Percentiles rank a stretch among this genome's conserved stretches.
phyloP scores from a whole-genome alignment of 2,329 filamentous ascomycete genomes.

The Diplodia sapinea region DNA sequence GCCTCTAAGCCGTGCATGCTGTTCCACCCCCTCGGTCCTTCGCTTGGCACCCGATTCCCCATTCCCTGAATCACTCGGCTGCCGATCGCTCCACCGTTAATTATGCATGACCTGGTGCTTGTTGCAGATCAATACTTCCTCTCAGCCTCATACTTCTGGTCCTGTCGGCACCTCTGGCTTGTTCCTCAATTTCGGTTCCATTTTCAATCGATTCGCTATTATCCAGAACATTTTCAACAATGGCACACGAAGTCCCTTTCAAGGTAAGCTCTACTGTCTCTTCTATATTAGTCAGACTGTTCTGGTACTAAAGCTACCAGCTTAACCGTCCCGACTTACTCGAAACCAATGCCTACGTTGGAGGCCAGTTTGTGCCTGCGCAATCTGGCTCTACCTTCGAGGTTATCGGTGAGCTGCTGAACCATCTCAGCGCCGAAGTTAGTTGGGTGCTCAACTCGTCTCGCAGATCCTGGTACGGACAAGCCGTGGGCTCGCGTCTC shows the following conservation, averaged over 20 bases:
- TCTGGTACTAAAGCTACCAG: conserved; percentile 40
- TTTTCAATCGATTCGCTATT: not conserved
- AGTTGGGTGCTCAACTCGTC: not conserved
- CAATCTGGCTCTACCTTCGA: conserved; percentile 64
- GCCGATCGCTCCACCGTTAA: conserved; percentile 25
- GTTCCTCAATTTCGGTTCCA: too few relatives aligned
- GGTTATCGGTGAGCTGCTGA: conserved; percentile 53
- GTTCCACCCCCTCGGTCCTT: conserved; percentile 14
- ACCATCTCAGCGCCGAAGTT: not conserved
- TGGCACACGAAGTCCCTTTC: conserved; percentile 46
- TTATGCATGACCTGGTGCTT: conserved; percentile 5
- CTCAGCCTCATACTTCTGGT: not conserved
- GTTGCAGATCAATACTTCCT: not conserved
- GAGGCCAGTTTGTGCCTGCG: conserved; percentile 61
- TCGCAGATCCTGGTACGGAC: conserved; percentile 57
- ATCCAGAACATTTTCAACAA: not conserved
- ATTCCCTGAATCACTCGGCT: not conserved
- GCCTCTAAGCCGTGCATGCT: conserved; percentile 17
- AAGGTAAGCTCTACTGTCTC: conserved; percentile 42
- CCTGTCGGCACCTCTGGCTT: not conserved
- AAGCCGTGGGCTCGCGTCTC: conserved; percentile 55
- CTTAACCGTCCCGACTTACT: conserved; percentile 62
- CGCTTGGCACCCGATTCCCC: conserved; percentile 22
- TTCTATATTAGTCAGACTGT: too few relatives aligned
- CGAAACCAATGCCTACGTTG: conserved; percentile 59